Base-by-base conservation (phyloP, 768 basidiomycete genomes). In the Gautieria morchelliformis region DNA sequence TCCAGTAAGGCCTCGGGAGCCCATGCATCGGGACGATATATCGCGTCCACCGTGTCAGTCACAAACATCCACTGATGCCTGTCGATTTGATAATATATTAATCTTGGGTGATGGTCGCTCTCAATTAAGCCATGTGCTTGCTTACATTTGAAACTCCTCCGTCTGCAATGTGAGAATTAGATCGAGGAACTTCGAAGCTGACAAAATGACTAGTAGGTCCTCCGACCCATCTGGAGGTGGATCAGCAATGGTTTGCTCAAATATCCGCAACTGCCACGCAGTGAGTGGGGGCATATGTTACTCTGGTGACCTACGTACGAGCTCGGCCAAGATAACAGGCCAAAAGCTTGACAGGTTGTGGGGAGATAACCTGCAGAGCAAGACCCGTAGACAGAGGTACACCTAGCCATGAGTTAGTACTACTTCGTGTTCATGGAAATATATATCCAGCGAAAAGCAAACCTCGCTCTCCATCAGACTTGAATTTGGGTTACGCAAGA, bases 31-130 rank as follows among this genome's bases (percentile, higher is more conserved):
- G 93, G 89, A 17, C 83, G 85, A 70, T 92, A 93, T 35, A 93
- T 80, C 0, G 95, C 93, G 64, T 98, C 96, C 6, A 94, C 90
- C 0, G 95, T 98, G 69, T 99, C 95, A 3, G 93, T 96, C 44
- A 97, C 83, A 69, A 98, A 99, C 65, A 96, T 89, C 95, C 96
- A 99, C 74, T 99, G 93, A 68, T 98, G 89, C 8, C 76, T 78
- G 59, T 20, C 42, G n/a, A 59, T 9, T 9, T 9, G 8, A 37
- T 37, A 37, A 37, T 37, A 32, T 33, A 59, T 44, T 45, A 15
- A 32, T n/a, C 30, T 14, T 74, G 59, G 52, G 24, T 33, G 24
- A 32, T 12, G 22, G 41, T n/a, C 20, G 42, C 9, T n/a, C 3
- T 17, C n/a, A 11, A 17, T 20, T 12, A 52, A 67, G 39, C 66